Percentiles rank a stretch among this genome's conserved stretches.
Evolutionary conservation across 139 green algal genomes (phyloP).

Genomic region (Tetradesmus obliquus): DNA sequence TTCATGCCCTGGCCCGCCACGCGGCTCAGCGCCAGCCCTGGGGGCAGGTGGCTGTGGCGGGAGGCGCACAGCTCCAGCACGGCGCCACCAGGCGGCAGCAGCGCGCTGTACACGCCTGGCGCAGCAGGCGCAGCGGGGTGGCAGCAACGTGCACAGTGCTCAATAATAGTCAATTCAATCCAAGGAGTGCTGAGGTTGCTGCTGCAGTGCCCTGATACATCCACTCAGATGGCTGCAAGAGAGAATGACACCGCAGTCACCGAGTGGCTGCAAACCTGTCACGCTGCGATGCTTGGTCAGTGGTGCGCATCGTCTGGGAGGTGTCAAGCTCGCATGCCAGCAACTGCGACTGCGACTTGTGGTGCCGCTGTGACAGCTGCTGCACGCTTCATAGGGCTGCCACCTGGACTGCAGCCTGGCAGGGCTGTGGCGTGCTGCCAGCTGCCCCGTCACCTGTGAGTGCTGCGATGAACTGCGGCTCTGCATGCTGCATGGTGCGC

Average conservation of each 20-base stretch:
- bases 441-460: not conserved
- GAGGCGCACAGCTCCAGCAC: conserved; percentile 51
- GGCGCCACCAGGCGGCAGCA: not conserved
- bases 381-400: too few relatives aligned
- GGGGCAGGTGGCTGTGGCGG: conserved; percentile 39
- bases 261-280: not conserved
- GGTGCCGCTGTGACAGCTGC: too few relatives aligned
- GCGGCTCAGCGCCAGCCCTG: not conserved
- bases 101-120: not conserved
- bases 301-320: too few relatives aligned
- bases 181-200: too few relatives aligned
- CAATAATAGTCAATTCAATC: too few relatives aligned
- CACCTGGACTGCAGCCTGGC: not conserved
- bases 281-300: not conserved
- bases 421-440: not conserved
- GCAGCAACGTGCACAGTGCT: too few relatives aligned
- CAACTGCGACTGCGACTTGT: too few relatives aligned
- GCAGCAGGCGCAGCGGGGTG: not conserved
- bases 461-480: not conserved
- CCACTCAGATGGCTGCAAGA: not conserved
- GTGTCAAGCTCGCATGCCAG: too few relatives aligned
- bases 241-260: not conserved
- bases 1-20: conserved; percentile 46
- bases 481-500: conserved; percentile 34
- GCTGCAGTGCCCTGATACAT: not conserved